These are phyloP conservation scores for Sugiyamaella japonica DNA, from an alignment of 1,139 yeast species.

Conservation along the genomic window DNA sequence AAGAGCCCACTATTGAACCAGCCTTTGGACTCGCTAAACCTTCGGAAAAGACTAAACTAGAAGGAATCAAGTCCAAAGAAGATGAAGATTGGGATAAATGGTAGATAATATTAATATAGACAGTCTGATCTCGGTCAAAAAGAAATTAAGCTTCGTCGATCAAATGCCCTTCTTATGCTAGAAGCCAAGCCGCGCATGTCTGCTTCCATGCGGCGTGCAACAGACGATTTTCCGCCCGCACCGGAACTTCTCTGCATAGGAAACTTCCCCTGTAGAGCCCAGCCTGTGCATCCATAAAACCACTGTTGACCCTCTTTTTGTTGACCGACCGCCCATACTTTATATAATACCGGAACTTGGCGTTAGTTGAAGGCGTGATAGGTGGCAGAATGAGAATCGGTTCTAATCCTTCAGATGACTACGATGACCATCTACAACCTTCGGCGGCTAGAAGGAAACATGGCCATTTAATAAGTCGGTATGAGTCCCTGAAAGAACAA, in stretches of 20 bases:
- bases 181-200: conserved; percentile 6
- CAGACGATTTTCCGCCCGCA: too few relatives aligned
- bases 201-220: conserved; percentile 6
- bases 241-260: too few relatives aligned
- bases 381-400: conserved; percentile 2
- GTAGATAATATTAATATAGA: conserved; percentile 16
- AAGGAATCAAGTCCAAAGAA: conserved; percentile 47
- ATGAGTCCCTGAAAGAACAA: conserved; percentile 22
- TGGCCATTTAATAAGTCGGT: conserved; percentile 9
- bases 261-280: too few relatives aligned
- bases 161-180: neutral
- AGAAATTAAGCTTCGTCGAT: conserved; percentile 14
- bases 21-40: conserved; percentile 74
- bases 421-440: conserved; percentile 12
- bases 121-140: conserved; percentile 3
- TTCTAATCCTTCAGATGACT: conserved; percentile 12
- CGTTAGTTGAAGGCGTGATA: neutral
- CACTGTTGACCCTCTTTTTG: too few relatives aligned
- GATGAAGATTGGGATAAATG: conserved; percentile 52
- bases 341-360: too few relatives aligned
- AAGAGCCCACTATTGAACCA: conserved; percentile 47
- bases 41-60: conserved; percentile 55
- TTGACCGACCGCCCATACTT: too few relatives aligned
- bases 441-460: conserved; percentile 2
- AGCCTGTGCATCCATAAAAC: too few relatives aligned